Evolutionary conservation across 805 yeast species (phyloP).

Genomic region (Spathaspora gorwiae): DNA sequence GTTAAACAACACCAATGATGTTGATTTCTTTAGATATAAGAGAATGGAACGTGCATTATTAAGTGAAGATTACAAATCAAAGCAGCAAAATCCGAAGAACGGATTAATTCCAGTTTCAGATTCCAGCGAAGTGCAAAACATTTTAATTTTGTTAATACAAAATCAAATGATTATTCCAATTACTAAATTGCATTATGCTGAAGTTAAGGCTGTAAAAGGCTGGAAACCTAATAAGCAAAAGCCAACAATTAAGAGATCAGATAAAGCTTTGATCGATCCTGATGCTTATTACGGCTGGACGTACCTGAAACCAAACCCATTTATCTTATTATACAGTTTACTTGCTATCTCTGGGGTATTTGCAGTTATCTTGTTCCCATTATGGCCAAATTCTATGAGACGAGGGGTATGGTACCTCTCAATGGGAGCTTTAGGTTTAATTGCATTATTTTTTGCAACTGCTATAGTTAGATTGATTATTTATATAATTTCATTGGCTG

Average conservation of each 20-base stretch:
- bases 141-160: conserved; percentile 65
- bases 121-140: conserved; percentile 54
- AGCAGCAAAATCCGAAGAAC: conserved; percentile 43
- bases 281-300: conserved; percentile 83
- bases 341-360: conserved; percentile 63
- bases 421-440: conserved; percentile 65
- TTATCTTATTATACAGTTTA: conserved; percentile 56
- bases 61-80: conserved; percentile 62
- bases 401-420: conserved; percentile 88
- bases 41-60: conserved; percentile 75
- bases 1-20: conserved; percentile 59
- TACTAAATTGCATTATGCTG: conserved; percentile 63
- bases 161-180: conserved; percentile 74
- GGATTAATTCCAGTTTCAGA: conserved; percentile 41
- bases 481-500: conserved; percentile 53
- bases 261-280: conserved; percentile 56
- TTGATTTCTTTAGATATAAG: conserved; percentile 83
- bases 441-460: conserved; percentile 68
- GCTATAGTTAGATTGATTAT: conserved; percentile 78
- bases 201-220: conserved; percentile 53
- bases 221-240: conserved; percentile 57
- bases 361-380: conserved; percentile 73
- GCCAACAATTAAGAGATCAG: conserved; percentile 56
- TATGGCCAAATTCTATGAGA: conserved; percentile 92
- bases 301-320: conserved; percentile 68